These are phyloP conservation scores for Camptophora hylomeconis DNA, from an alignment of 2,329 filamentous ascomycete genomes.

Conservation along the genomic window DNA sequence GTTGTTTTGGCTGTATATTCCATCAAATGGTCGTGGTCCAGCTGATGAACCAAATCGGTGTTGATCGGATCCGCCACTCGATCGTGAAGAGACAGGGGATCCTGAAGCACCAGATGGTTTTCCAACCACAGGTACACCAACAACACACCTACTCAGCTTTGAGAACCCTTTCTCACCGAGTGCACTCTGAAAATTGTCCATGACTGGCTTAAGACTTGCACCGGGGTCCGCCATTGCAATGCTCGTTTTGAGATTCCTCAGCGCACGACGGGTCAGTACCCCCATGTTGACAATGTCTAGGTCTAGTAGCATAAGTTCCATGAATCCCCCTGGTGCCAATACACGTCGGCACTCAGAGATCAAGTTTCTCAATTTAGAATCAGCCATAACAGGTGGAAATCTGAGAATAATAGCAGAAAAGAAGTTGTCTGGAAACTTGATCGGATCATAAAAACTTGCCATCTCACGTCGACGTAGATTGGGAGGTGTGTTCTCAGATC, in stretches of 20 bases:
- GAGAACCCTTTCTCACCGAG: constrained; percentile 33
- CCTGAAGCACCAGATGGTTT: constrained; percentile 28
- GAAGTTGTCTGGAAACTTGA: constrained; percentile 34
- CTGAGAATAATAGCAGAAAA: constrained; percentile 34
- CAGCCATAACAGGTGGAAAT: constrained; percentile 33
- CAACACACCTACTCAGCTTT: constrained; percentile 36
- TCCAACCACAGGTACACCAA: constrained; percentile 35
- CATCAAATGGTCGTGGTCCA: constrained; percentile 5
- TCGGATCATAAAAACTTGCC: constrained; percentile 25
- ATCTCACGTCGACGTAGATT: constrained; percentile 23
- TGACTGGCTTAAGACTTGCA: constrained; percentile 34
- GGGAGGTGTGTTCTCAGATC: constrained; percentile 8
- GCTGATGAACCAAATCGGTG: constrained; percentile 21
- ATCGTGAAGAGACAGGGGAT: constrained; percentile 22
- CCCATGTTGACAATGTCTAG: constrained; percentile 40
- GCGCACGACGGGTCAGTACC: constrained; percentile 30
- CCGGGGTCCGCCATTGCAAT: constrained; percentile 29
- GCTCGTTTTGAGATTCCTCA: constrained; percentile 32
- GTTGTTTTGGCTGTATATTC: constrained; percentile 17
- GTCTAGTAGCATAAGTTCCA: constrained; percentile 36
- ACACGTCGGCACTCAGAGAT: constrained; percentile 37
- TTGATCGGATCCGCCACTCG: constrained; percentile 21
- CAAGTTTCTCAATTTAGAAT: constrained; percentile 29
- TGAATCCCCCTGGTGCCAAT: constrained; percentile 34
- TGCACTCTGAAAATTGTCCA: constrained; percentile 34